Conservation (phyloP, 768 basidiomycete genomes). For the Boletus subparvulus region DNA sequence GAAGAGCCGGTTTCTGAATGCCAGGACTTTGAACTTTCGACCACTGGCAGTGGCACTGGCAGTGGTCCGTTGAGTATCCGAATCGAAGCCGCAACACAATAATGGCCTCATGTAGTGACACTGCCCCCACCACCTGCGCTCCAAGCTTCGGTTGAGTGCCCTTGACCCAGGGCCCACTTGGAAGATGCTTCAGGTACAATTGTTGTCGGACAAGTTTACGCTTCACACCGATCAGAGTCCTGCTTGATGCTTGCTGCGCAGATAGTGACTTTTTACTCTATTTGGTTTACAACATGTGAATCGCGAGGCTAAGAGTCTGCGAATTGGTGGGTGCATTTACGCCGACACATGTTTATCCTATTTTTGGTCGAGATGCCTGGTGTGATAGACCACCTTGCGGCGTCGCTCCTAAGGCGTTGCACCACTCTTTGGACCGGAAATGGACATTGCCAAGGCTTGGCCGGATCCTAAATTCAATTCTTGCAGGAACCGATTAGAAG, state of each 20-base stretch:
- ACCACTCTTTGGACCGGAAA: not conserved
- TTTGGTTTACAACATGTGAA: conserved; percentile 11
- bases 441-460: not conserved
- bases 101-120: too few relatives aligned
- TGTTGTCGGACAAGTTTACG: not conserved
- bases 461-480: not conserved
- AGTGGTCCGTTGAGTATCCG: too few relatives aligned
- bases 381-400: too few relatives aligned
- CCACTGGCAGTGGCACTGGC: too few relatives aligned
- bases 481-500: not conserved
- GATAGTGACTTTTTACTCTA: not conserved
- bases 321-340: conserved; percentile 1
- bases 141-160: not conserved
- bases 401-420: not conserved
- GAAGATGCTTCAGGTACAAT: not conserved
- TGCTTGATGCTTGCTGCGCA: too few relatives aligned
- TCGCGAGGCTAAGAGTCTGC: conserved; percentile 16
- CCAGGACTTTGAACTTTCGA: too few relatives aligned
- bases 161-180: not conserved
- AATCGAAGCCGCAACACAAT: too few relatives aligned
- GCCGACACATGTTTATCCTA: conserved; percentile 4
- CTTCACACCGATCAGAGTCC: too few relatives aligned
- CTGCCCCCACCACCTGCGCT: too few relatives aligned
- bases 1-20: too few relatives aligned
- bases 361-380: not conserved